Percentiles rank a stretch among this genome's conserved stretches.
phyloP scores from a whole-genome alignment of 2,329 filamentous ascomycete genomes.

The Colletotrichum sublineola region DNA sequence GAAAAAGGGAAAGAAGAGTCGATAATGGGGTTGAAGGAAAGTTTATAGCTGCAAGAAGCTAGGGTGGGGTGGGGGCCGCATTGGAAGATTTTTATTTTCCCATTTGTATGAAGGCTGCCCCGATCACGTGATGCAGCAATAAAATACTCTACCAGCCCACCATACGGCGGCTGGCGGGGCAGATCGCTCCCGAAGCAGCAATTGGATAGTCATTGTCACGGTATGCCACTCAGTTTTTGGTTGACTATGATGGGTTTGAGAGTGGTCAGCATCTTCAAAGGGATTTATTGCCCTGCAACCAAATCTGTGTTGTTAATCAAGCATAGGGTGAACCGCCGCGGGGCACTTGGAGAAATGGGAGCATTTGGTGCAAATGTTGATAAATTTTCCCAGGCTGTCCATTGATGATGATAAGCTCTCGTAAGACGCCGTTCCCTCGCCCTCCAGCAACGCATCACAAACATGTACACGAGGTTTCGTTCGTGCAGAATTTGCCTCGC shows the following conservation, averaged over 20 bases:
- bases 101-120: not conserved
- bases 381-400: slow-evolving; percentile 18
- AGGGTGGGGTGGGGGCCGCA: not conserved
- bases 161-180: slow-evolving; percentile 5
- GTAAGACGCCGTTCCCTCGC: slow-evolving; percentile 16
- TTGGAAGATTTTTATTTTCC: not conserved
- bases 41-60: slow-evolving; percentile 11
- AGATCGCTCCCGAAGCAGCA: not conserved
- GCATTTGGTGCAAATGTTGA: slow-evolving; percentile 9
- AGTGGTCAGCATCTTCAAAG: too few species aligned
- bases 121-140: not conserved
- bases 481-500: slow-evolving; percentile 34
- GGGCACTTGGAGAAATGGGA: not conserved
- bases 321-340: not conserved
- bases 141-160: not conserved
- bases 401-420: slow-evolving; percentile 21
- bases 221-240: too few species aligned
- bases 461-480: slow-evolving; percentile 30
- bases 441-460: slow-evolving; percentile 32
- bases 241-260: not conserved
- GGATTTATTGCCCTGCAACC: not conserved
- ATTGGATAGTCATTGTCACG: not conserved
- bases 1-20: not conserved
- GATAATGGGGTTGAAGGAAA: not conserved
- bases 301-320: not conserved